phyloP scores from a whole-genome alignment of 805 yeast species.

The Metschnikowia kunwiensis region DNA sequence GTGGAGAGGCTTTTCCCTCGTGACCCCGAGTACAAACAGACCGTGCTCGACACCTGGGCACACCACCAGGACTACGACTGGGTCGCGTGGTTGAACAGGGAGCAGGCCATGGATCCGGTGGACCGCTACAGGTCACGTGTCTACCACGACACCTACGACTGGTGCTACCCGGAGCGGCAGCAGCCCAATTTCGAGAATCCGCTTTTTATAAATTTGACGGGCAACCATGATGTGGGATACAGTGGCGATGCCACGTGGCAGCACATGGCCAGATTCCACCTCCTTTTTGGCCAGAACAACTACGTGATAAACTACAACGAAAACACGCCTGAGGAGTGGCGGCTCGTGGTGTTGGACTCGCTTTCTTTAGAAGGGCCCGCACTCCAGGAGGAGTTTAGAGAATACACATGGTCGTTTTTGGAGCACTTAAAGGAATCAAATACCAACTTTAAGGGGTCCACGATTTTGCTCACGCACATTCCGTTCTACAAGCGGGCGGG shows the following conservation, averaged over 20 bases:
- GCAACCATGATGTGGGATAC: conserved; percentile 96
- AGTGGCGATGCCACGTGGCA: conserved; percentile 92
- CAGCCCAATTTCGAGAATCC: conserved; percentile 50
- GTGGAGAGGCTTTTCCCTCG: conserved; percentile 66
- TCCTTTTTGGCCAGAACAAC: conserved; percentile 80
- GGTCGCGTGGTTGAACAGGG: conserved; percentile 44
- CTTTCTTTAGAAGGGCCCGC: conserved; percentile 89
- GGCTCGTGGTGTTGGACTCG: conserved; percentile 84
- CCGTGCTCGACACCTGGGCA: conserved; percentile 45
- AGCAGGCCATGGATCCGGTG: conserved; percentile 33
- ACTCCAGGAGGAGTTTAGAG: conserved; percentile 64
- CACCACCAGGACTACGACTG: conserved; percentile 57
- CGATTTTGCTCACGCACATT: conserved; percentile 81
- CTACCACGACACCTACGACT: conserved; percentile 60
- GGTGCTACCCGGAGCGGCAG: conserved; percentile 44
- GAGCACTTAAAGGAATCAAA: conserved; percentile 51
- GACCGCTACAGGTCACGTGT: conserved; percentile 35
- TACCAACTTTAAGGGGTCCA: conserved; percentile 62
- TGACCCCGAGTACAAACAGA: conserved; percentile 48
- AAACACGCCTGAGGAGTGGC: conserved; percentile 69
- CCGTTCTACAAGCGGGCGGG: conserved; percentile 85
- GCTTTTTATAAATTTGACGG: conserved; percentile 77
- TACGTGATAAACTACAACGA: conserved; percentile 69
- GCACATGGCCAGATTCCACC: conserved; percentile 75
- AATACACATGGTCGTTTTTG: conserved; percentile 71